Evolutionary conservation across 805 yeast genomes (phyloP), one percentile per base, ranked within the genome.

Genomic region (Zygotorulaspora danielsina): DNA sequence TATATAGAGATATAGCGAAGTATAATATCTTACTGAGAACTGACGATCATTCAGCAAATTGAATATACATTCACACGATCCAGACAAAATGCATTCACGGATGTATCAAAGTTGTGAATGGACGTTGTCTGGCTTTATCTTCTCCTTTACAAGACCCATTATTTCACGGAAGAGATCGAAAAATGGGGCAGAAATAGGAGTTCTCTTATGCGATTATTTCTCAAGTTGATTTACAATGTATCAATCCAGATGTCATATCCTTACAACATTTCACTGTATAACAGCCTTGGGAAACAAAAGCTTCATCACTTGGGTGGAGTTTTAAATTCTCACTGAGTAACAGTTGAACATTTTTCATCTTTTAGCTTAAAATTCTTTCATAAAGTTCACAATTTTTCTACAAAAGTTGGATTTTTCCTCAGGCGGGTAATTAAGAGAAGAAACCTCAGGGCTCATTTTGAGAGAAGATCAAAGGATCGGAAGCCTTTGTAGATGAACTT

Each of bases 141-240:
- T 67, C 82, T 76, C 82, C 81, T 61, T 67, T 60, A 70, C 50
- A 54, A 76, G 79, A 76, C 80, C 81, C 80, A 68, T 54, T 46
- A 64, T 62, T 69, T 78, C 63, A 75, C 65, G 55, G 72, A 49
- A 49, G 64, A 39, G 51, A 45, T 57, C 58, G 66, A 69, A 72
- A 68, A 50, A 54, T 67, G 79, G 68, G 79, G 79, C 82, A 76
- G 82, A 76, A 76, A 66, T 64, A 71, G 81, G 81, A 76, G 81
- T 59, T 57, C 16, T 27, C 29, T 15, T 7, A 5, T 24, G 5
- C 12, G 34, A 19, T 25, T 29, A 29, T 29, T 16, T 26, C 39
- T 30, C 30, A 36, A 29, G 22, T 15, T 34, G 22, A 36, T 2
- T 3, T n/a, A 12, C 6, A 24, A 8, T 24, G 7, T 5, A 24